Percentiles rank a stretch among this genome's conserved stretches.
Conservation (phyloP, 2,329 filamentous ascomycete genomes). For the Exophiala dermatitidis region DNA sequence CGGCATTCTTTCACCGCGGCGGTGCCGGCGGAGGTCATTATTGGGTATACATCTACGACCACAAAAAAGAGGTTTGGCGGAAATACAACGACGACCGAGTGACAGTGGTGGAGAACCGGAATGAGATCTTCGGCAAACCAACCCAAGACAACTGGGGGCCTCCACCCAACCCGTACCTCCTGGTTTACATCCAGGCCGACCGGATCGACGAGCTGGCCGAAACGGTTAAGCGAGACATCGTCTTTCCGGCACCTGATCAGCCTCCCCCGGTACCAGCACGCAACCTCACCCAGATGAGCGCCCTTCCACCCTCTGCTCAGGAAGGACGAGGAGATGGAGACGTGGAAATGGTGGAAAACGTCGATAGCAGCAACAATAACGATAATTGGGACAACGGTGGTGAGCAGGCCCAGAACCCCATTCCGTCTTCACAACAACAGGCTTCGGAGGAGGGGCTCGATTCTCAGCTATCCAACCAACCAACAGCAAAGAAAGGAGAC, state of each 20-base stretch:
- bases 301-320: constrained; percentile 9
- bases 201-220: constrained; percentile 54
- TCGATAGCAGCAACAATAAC: not conserved
- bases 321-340: constrained; percentile 10
- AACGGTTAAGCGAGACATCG: constrained; percentile 45
- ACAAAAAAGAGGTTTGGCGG: constrained; percentile 71
- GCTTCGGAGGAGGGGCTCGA: too few relatives aligned
- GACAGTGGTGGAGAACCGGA: constrained; percentile 56
- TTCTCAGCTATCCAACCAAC: too few relatives aligned
- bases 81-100: constrained; percentile 90
- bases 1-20: constrained; percentile 81
- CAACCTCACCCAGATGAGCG: constrained; percentile 13
- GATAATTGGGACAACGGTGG: constrained; percentile 7
- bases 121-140: constrained; percentile 47
- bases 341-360: constrained; percentile 21
- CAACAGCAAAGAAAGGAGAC: constrained; percentile 3
- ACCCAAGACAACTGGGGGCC: constrained; percentile 33
- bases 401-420: constrained; percentile 16
- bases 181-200: constrained; percentile 71
- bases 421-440: not conserved
- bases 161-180: constrained; percentile 49
- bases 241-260: constrained; percentile 16
- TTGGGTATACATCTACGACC: constrained; percentile 94
- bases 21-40: constrained; percentile 73
- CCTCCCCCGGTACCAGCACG: constrained; percentile 12